Evolutionary conservation across 1,284 basidiomycete species (phyloP).

Genomic region (Lentinula novae-zelandiae): DNA sequence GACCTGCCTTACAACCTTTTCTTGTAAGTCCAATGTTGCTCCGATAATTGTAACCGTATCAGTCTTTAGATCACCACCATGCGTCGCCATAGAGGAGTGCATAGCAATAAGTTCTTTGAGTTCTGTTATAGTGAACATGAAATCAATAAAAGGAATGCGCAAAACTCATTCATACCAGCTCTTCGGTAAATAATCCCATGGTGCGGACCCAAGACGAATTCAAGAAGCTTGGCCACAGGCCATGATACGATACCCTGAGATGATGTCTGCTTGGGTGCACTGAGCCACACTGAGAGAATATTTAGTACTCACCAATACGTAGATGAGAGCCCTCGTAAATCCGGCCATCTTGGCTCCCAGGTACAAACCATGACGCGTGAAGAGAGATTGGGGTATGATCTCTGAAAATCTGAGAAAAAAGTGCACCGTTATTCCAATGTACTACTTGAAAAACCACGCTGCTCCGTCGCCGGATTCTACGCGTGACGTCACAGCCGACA

Average conservation of each 20-base stretch:
- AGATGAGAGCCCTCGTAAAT: constrained; percentile 69
- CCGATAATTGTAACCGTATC: constrained; percentile 78
- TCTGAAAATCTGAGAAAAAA: constrained; percentile 66
- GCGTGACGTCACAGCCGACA: constrained; percentile 9
- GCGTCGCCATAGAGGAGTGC: constrained; percentile 54
- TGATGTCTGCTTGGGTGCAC: not conserved
- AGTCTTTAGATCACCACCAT: constrained; percentile 67
- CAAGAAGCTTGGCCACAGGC: constrained; percentile 74
- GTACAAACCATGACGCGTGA: constrained; percentile 88
- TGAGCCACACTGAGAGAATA: constrained; percentile 6
- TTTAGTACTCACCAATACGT: constrained; percentile 51
- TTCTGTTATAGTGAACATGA: constrained; percentile 31
- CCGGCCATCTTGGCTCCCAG: constrained; percentile 90
- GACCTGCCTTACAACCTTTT: constrained; percentile 64
- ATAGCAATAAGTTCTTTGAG: constrained; percentile 74
- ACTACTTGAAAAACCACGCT: not conserved
- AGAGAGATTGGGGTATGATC: constrained; percentile 89
- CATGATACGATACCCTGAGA: constrained; percentile 72
- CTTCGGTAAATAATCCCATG: constrained; percentile 61
- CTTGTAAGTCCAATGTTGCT: constrained; percentile 70
- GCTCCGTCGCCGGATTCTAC: not conserved
- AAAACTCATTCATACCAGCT: constrained; percentile 29
- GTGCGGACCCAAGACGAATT: constrained; percentile 59
- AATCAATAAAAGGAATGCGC: not conserved
- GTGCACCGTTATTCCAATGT: not conserved